Base-by-base conservation (phyloP, 352 stramenopile species). In the Pythium myriotylum region DNA sequence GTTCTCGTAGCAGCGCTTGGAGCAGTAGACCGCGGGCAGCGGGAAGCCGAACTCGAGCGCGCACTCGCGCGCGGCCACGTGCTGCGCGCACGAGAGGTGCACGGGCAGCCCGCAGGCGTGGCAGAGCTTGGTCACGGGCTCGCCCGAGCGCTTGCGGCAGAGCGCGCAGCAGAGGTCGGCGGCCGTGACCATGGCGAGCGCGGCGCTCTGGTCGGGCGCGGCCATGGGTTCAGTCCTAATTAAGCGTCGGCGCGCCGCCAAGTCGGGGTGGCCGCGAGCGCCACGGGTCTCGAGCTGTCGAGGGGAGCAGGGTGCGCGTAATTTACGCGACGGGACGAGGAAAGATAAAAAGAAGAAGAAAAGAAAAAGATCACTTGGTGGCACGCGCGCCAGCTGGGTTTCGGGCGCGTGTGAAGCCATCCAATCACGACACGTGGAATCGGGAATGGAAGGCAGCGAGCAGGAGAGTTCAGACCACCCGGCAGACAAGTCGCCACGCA, bases 1-100 rank as follows among this genome's bases (percentile, higher is more conserved):
- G 22, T 39, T 22, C 13, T 83, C 71, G 58, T 70, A 80, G 63
- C 74, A 81, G 19, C 64, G 68, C 62, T 68, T 73, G 41, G 69
- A 83, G 60, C 74, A 83, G 56, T 67, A 83, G 6, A 66, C 57
- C 2, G 52, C 19, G 6, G 70, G 43, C 40, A 54, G 47, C 2
- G 71, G 60, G 48, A 83, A 80, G 20, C 69, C 72, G 49, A 70
- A 73, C 35, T 62, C 52, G 19, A 81, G 69, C 12, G 41, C 62
- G 63, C 69, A 83, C 23, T 83, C 69, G 53, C 61, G 69, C 43
- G 58, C 29, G 2, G 74, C 74, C 42, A 76, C 66, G 47, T 70
- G 59, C 54, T 73, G 58, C 58, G 68, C 70, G 59, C 74, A 84
- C 3, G 66, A 68, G 6, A 67, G 26, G 22, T 81, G 74, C 32